Evolutionary conservation across 2,329 filamentous ascomycete species (phyloP).

Genomic region (Fusarium sp.): DNA sequence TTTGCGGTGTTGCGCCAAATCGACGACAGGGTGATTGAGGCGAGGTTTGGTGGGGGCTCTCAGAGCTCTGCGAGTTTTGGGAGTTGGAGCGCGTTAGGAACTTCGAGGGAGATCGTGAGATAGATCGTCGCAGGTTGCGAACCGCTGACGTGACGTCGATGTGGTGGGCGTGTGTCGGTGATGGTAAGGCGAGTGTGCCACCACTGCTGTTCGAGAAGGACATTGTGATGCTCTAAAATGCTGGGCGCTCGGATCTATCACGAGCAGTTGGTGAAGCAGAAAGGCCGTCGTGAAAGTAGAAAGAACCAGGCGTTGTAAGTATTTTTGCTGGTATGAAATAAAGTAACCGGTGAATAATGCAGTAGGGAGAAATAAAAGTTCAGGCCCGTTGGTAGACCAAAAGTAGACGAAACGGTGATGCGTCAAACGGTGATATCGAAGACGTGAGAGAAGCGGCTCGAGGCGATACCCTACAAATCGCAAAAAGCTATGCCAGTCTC

Average conservation of each 20-base stretch:
- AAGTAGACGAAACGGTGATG: conserved; percentile 23
- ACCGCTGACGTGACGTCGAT: conserved; percentile 88
- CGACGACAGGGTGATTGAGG: conserved; percentile 69
- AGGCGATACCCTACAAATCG: conserved; percentile 48
- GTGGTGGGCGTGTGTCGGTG: conserved; percentile 85
- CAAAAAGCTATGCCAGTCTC: conserved; percentile 49
- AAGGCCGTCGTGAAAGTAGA: conserved; percentile 50
- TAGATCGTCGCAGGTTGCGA: conserved; percentile 85
- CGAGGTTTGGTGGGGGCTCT: conserved; percentile 62
- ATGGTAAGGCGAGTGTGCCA: conserved; percentile 88
- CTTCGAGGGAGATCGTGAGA: conserved; percentile 95
- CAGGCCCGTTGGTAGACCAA: conserved; percentile 23
- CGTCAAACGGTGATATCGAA: conserved; percentile 30
- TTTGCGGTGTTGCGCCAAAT: conserved; percentile 57
- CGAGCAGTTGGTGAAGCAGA: conserved; percentile 45
- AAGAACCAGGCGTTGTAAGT: conserved; percentile 24
- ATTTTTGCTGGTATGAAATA: conserved; percentile 25
- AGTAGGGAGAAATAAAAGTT: conserved; percentile 19
- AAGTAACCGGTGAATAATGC: conserved; percentile 24
- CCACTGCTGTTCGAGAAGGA: conserved; percentile 74
- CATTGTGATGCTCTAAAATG: conserved; percentile 62
- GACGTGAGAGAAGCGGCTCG: conserved; percentile 37
- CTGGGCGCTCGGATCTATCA: conserved; percentile 43
- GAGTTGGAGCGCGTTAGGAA: conserved; percentile 73
- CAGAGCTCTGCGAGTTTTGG: conserved; percentile 63